Evolutionary conservation across 2,329 filamentous ascomycete genomes (phyloP).

Genomic region (Botrytis sinoallii): DNA sequence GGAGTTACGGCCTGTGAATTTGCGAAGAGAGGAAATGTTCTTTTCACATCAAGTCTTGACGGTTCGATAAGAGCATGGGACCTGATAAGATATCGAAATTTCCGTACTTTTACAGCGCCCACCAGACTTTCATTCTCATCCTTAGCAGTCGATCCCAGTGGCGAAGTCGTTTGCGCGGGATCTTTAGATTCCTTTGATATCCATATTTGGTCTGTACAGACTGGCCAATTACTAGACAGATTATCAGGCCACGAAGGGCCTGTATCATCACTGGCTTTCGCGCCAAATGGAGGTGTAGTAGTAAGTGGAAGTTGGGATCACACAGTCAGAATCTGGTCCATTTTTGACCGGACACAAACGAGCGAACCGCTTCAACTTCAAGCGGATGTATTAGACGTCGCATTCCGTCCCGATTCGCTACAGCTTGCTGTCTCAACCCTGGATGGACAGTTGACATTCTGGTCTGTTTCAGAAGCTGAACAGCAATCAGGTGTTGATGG

Average conservation of each 20-base stretch:
- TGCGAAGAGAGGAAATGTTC: slow-evolving; percentile 88
- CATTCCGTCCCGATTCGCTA: slow-evolving; percentile 83
- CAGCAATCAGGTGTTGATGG: slow-evolving; percentile 86
- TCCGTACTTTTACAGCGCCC: slow-evolving; percentile 93
- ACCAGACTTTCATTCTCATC: slow-evolving; percentile 89
- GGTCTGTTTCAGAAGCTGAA: slow-evolving; percentile 83
- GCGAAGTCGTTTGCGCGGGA: slow-evolving; percentile 92
- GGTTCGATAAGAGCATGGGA: slow-evolving; percentile 96
- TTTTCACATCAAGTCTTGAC: slow-evolving; percentile 93
- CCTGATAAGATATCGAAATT: slow-evolving; percentile 91
- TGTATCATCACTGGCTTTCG: slow-evolving; percentile 82
- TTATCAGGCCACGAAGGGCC: slow-evolving; percentile 92
- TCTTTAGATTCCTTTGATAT: slow-evolving; percentile 96
- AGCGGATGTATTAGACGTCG: slow-evolving; percentile 82
- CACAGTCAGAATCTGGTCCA: slow-evolving; percentile 92
- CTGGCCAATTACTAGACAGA: slow-evolving; percentile 87
- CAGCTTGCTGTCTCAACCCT: slow-evolving; percentile 90
- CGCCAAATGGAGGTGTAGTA: slow-evolving; percentile 77
- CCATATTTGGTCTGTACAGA: slow-evolving; percentile 98
- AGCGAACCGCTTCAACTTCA: slow-evolving; percentile 91
- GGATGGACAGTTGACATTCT: slow-evolving; percentile 92
- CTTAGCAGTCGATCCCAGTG: slow-evolving; percentile 93
- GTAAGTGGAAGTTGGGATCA: slow-evolving; percentile 96
- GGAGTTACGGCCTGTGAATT: slow-evolving; percentile 94
- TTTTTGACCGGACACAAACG: slow-evolving; percentile 90